Evolutionary conservation across 2,329 filamentous ascomycete genomes (phyloP).

Genomic region (Claviceps pazoutovae): DNA sequence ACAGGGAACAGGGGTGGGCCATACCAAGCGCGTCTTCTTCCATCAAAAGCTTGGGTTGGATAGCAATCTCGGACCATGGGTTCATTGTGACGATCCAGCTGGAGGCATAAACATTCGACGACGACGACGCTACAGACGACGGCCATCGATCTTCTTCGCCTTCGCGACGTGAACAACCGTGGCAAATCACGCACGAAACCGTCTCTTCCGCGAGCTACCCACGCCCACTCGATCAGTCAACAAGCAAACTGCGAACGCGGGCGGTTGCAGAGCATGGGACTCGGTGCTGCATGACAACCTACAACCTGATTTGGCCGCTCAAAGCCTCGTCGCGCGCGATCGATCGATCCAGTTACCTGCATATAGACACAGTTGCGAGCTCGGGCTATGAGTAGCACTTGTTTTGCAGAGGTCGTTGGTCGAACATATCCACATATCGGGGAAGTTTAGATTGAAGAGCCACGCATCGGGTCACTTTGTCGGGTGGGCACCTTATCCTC

Average conservation of each 20-base stretch:
- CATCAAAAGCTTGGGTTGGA: conserved; percentile 5
- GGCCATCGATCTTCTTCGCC: neutral
- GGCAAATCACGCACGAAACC: neutral
- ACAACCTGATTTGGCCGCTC: conserved; percentile 1
- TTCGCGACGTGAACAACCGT: neutral
- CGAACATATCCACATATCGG: conserved; percentile 1
- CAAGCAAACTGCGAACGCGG: neutral
- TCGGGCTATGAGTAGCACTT: conserved; percentile 1
- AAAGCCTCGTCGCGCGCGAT: conserved; percentile 2
- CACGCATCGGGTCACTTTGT: neutral
- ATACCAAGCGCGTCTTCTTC: conserved; percentile 3
- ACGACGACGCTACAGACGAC: neutral
- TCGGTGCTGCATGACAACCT: neutral
- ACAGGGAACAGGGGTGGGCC: conserved; percentile 1
- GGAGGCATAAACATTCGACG: neutral
- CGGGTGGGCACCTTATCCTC: neutral
- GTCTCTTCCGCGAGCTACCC: neutral
- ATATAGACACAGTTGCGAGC: neutral
- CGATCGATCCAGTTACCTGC: neutral
- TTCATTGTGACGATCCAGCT: neutral
- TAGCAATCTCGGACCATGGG: neutral
- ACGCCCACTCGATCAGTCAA: neutral
- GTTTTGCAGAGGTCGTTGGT: neutral
- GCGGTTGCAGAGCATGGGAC: conserved; percentile 1
- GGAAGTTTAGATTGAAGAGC: neutral